A percentile compares a stretch with the other conserved stretches of the same genome.
Conservation (phyloP, 2,329 filamentous ascomycete species). For the Xylariaceae sp. region DNA sequence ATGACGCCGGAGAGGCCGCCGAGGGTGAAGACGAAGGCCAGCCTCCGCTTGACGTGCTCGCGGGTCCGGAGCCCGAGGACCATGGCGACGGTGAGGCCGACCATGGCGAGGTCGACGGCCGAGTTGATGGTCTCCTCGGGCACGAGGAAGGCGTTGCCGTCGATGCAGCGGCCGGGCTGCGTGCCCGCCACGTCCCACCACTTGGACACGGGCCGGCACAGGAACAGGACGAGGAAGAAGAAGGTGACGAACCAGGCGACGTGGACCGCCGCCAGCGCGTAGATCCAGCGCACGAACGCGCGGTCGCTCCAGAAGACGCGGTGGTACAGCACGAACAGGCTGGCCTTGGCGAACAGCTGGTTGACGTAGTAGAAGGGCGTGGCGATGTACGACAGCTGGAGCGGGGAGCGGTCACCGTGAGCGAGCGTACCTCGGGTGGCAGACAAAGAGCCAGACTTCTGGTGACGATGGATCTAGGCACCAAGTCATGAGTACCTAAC, state of each 20-base stretch:
- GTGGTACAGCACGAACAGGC: slow-evolving; percentile 13
- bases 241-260: slow-evolving; percentile 8
- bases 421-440: too few relatives aligned
- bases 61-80: slow-evolving; percentile 7
- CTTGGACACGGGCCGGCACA: slow-evolving; percentile 11
- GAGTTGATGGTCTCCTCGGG: slow-evolving; percentile 13
- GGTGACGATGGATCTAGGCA: too few relatives aligned
- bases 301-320: slow-evolving; percentile 13
- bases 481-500: too few relatives aligned
- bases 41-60: slow-evolving; percentile 7
- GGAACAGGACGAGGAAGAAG: slow-evolving; percentile 7
- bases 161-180: slow-evolving; percentile 6
- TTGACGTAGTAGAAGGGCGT: not conserved
- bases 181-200: slow-evolving; percentile 7
- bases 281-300: slow-evolving; percentile 9
- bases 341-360: slow-evolving; percentile 1
- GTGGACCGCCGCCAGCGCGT: slow-evolving; percentile 7
- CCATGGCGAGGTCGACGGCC: slow-evolving; percentile 13
- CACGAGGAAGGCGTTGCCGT: slow-evolving; percentile 4
- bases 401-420: too few relatives aligned
- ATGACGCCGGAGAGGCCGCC: slow-evolving; percentile 11
- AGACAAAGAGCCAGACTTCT: too few relatives aligned
- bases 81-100: slow-evolving; percentile 10
- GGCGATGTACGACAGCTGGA: too few relatives aligned
- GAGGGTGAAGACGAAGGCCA: slow-evolving; percentile 11